These are phyloP conservation scores for Cutaneotrichosporon mucoides DNA, from an alignment of 1,284 basidiomycete species.

Conservation along the genomic window DNA sequence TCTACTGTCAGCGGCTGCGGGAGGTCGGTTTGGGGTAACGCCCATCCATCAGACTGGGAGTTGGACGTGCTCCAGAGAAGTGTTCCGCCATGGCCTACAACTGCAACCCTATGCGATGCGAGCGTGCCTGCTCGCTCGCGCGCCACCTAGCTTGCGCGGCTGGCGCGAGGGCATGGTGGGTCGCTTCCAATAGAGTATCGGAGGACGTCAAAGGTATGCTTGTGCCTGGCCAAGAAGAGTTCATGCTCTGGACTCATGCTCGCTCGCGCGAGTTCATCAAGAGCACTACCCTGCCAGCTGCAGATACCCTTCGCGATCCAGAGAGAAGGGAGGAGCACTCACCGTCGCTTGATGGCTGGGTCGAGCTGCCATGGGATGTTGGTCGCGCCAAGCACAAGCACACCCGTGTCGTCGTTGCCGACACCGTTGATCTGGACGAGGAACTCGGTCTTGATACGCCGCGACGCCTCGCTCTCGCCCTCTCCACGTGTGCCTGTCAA, in stretches of 20 bases:
- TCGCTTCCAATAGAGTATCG: too few relatives aligned
- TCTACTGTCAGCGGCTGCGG: constrained; percentile 51
- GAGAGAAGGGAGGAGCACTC: constrained; percentile 33
- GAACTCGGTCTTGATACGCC: constrained; percentile 98
- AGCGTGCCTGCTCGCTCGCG: constrained; percentile 91
- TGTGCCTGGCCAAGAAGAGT: too few relatives aligned
- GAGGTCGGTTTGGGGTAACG: too few relatives aligned
- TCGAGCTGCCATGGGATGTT: constrained; percentile 98
- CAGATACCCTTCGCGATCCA: too few relatives aligned
- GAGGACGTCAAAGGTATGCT: too few relatives aligned
- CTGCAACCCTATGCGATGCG: constrained; percentile 97
- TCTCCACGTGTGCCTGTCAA: constrained; percentile 92
- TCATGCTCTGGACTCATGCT: too few relatives aligned
- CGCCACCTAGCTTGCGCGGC: too few relatives aligned
- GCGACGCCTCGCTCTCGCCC: constrained; percentile 89
- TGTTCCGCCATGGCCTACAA: constrained; percentile 99
- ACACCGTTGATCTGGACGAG: constrained; percentile 94
- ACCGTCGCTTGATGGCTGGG: constrained; percentile 94
- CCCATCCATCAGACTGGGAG: too few relatives aligned
- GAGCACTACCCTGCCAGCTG: too few relatives aligned
- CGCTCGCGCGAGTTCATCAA: too few relatives aligned
- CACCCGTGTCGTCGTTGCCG: constrained; percentile 93
- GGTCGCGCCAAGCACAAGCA: constrained; percentile 96
- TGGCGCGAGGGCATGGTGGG: too few relatives aligned
- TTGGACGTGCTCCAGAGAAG: too few relatives aligned